Conservation (phyloP, 495 filamentous ascomycete genomes). For the Penicillium ochrochloron region DNA sequence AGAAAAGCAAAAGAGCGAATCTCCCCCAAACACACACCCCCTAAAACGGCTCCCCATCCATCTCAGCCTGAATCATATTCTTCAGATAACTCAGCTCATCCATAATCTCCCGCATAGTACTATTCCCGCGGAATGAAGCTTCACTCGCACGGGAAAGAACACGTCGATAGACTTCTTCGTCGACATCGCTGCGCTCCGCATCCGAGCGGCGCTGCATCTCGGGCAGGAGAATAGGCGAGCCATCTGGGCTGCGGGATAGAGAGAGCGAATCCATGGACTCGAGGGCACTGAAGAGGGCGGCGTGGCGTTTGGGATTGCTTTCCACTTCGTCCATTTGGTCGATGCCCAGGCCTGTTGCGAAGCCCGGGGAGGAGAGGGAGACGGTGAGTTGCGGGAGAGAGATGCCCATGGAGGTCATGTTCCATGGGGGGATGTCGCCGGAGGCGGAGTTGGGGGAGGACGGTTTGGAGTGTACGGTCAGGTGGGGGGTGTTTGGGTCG, state of each 20-base stretch:
- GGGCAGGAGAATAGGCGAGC: conserved; percentile 34
- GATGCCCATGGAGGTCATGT: conserved; percentile 27
- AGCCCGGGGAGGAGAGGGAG: conserved; percentile 37
- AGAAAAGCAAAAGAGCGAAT: not conserved
- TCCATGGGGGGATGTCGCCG: conserved; percentile 37
- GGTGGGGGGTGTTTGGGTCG: conserved; percentile 47
- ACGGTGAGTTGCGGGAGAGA: conserved; percentile 39
- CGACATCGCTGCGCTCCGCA: conserved; percentile 15
- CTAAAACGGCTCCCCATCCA: conserved; percentile 34
- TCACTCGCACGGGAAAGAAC: conserved; percentile 29
- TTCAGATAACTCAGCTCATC: conserved; percentile 58
- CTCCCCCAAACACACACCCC: not conserved
- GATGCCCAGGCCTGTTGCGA: conserved; percentile 44
- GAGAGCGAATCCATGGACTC: conserved; percentile 40
- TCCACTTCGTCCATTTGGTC: conserved; percentile 44
- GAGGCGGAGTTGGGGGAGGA: conserved; percentile 42
- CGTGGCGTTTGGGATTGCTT: conserved; percentile 52
- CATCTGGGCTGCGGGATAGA: conserved; percentile 32
- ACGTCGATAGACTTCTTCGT: conserved; percentile 1
- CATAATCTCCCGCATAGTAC: conserved; percentile 54
- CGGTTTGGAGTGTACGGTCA: conserved; percentile 41
- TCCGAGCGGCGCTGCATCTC: conserved; percentile 21
- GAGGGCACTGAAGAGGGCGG: conserved; percentile 46
- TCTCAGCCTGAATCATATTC: conserved; percentile 51
- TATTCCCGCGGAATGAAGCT: conserved; percentile 34